A percentile compares a stretch with the other conserved stretches of the same genome.
These are phyloP conservation scores for Debaryomyces castellii DNA, from an alignment of 805 yeast genomes.

Conservation along the genomic window DNA sequence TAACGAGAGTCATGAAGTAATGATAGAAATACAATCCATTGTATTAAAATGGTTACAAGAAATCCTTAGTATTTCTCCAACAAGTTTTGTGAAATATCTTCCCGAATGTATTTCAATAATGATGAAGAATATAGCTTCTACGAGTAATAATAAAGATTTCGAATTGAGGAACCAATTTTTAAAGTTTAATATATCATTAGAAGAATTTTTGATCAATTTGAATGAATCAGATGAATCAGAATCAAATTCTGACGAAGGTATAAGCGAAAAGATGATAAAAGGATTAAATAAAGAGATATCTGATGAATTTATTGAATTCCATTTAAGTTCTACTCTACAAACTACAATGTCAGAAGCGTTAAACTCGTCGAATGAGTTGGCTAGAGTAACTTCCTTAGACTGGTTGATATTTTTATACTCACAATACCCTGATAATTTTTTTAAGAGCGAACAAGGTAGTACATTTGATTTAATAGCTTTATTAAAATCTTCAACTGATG, in stretches of 20 bases:
- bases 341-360: constrained; percentile 65
- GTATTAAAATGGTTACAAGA: constrained; percentile 82
- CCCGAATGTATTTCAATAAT: constrained; percentile 74
- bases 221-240: constrained; percentile 29
- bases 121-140: constrained; percentile 40
- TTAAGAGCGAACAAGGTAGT: constrained; percentile 18
- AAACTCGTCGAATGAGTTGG: constrained; percentile 57
- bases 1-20: constrained; percentile 37
- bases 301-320: constrained; percentile 40
- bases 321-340: constrained; percentile 55
- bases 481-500: constrained; percentile 64
- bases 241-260: not conserved
- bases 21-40: constrained; percentile 67
- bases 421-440: constrained; percentile 46
- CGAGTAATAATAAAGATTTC: constrained; percentile 35
- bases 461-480: constrained; percentile 66
- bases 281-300: constrained; percentile 40
- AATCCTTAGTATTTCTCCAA: constrained; percentile 70
- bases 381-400: constrained; percentile 80
- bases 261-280: constrained; percentile 38
- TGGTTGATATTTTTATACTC: constrained; percentile 85
- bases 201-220: constrained; percentile 30
- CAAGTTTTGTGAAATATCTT: constrained; percentile 67
- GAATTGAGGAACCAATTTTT: constrained; percentile 38
- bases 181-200: constrained; percentile 33